These are phyloP conservation scores for Ilyonectria destructans DNA, from an alignment of 2,329 filamentous ascomycete species.

Conservation along the genomic window DNA sequence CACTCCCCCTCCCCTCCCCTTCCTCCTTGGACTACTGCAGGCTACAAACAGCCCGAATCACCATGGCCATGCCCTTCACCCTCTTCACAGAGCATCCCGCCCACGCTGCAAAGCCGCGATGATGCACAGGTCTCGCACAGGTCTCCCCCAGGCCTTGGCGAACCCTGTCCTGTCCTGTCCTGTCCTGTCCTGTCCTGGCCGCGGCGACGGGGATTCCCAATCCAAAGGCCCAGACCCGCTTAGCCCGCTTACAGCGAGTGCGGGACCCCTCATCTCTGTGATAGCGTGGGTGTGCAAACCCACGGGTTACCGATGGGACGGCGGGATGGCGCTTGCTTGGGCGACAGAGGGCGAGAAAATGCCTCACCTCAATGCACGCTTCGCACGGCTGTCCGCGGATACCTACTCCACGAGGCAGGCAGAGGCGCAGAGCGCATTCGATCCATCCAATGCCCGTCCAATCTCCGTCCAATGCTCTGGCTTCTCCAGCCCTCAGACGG, in stretches of 20 bases:
- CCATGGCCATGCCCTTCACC: slow-evolving; percentile 4
- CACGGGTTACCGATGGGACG: slow-evolving; percentile 29
- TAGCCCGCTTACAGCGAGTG: slow-evolving; percentile 26
- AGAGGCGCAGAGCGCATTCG: slow-evolving; percentile 25
- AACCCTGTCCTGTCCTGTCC: slow-evolving; percentile 30
- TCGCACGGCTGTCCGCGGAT: slow-evolving; percentile 24
- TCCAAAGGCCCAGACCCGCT: slow-evolving; percentile 43
- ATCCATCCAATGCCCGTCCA: slow-evolving; percentile 34
- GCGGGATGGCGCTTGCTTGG: slow-evolving; percentile 29
- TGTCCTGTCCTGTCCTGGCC: slow-evolving; percentile 17
- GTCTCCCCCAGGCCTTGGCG: slow-evolving; percentile 38
- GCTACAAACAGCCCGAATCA: not conserved
- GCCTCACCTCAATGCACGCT: slow-evolving; percentile 27
- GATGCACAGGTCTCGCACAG: slow-evolving; percentile 36
- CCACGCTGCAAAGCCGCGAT: slow-evolving; percentile 24
- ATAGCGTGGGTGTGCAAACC: slow-evolving; percentile 33
- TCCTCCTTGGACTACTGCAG: slow-evolving; percentile 10
- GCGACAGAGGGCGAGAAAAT: slow-evolving; percentile 30
- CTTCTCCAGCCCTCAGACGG: slow-evolving; percentile 7
- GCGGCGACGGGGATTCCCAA: slow-evolving; percentile 18
- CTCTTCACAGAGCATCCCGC: not conserved
- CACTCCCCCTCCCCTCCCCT: slow-evolving; percentile 11
- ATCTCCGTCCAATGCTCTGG: slow-evolving; percentile 6
- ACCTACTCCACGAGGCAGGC: slow-evolving; percentile 13
- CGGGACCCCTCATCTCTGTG: slow-evolving; percentile 26